These are phyloP conservation scores for Niveomyces coronatus DNA, from an alignment of 2,329 filamentous ascomycete species.

Conservation along the genomic window DNA sequence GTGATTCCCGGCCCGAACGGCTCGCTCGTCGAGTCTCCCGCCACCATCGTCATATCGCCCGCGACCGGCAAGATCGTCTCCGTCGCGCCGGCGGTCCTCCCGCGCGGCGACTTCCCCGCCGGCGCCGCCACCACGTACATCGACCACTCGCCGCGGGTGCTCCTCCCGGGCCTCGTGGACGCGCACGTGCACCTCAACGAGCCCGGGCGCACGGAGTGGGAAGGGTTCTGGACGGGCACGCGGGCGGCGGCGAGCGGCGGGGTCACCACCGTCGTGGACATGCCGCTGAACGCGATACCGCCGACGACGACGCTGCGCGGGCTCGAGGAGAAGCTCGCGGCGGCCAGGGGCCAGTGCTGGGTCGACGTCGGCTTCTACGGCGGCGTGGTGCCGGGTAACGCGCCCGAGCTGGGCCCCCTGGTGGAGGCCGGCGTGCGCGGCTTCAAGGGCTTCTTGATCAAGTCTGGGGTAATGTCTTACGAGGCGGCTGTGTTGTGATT, in stretches of 20 bases:
- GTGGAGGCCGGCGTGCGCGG: constrained; percentile 81
- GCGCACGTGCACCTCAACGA: constrained; percentile 97
- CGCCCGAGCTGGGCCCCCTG: constrained; percentile 64
- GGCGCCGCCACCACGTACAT: constrained; percentile 59
- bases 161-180: constrained; percentile 88
- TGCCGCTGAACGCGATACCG: constrained; percentile 95
- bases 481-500: background rate
- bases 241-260: constrained; percentile 89
- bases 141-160: constrained; percentile 73
- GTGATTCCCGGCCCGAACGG: constrained; percentile 63
- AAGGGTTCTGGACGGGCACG: constrained; percentile 93
- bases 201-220: constrained; percentile 94
- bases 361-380: constrained; percentile 99
- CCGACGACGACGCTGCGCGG: constrained; percentile 83
- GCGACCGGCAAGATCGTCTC: constrained; percentile 75
- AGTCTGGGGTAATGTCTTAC: constrained; percentile 69
- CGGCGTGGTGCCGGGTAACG: constrained; percentile 85
- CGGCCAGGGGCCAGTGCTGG: constrained; percentile 84
- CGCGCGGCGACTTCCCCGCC: constrained; percentile 60
- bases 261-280: constrained; percentile 93
- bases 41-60: constrained; percentile 71
- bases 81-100: constrained; percentile 64
- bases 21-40: constrained; percentile 57
- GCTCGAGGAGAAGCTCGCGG: constrained; percentile 74
- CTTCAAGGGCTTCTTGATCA: constrained; percentile 96